These are phyloP conservation scores for Didymella lethalis DNA, from an alignment of 2,329 filamentous ascomycete genomes.

Conservation along the genomic window DNA sequence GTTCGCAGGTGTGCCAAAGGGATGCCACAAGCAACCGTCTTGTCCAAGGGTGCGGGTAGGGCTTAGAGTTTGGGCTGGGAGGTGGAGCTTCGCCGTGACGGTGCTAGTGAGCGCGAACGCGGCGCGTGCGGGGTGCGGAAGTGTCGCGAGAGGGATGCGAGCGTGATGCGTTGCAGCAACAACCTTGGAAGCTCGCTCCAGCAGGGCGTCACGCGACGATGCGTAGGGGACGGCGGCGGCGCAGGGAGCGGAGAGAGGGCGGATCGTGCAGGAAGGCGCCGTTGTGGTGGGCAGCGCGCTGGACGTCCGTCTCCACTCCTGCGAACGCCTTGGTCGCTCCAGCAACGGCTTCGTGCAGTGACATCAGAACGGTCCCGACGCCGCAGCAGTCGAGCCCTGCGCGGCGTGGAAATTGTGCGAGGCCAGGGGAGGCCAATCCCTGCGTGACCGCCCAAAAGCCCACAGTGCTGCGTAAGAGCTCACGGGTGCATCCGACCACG, in stretches of 20 bases:
- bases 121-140: constrained; percentile 26
- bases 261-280: constrained; percentile 4
- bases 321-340: constrained; percentile 8
- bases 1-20: neutral
- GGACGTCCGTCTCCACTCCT: constrained; percentile 8
- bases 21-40: neutral
- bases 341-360: constrained; percentile 14
- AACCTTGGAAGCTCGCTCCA: neutral
- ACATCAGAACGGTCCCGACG: constrained; percentile 11
- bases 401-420: constrained; percentile 15
- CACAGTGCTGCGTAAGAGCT: no score
- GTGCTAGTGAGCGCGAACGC: constrained; percentile 23
- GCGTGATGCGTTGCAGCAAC: constrained; percentile 6
- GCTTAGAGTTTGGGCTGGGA: neutral
- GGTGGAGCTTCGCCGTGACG: neutral
- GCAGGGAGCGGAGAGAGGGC: neutral
- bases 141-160: constrained; percentile 27
- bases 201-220: constrained; percentile 1
- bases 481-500: constrained; percentile 5
- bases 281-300: neutral
- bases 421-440: constrained; percentile 9
- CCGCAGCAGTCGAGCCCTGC: neutral
- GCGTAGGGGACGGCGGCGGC: constrained; percentile 6
- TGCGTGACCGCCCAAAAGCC: neutral
- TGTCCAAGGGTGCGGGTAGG: neutral